Conservation (phyloP, 306 rosid species). For the Myrica gale region DNA sequence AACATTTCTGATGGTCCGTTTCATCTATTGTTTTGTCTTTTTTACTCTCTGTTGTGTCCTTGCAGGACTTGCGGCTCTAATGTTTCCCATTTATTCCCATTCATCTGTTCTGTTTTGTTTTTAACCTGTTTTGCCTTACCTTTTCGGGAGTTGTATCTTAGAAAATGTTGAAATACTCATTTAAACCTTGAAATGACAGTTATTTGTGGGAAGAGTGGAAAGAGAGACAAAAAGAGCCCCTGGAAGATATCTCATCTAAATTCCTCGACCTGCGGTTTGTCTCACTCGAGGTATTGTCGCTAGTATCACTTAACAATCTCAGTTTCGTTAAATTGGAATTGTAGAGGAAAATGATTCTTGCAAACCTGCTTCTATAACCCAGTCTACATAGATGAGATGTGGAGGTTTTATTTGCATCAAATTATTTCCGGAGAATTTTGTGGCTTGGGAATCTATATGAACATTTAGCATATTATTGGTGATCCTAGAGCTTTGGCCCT, state of each 20-base stretch:
- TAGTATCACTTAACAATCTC: neutral
- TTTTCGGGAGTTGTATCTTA: constrained; percentile 13
- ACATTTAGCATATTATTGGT: neutral
- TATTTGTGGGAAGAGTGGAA: constrained; percentile 96
- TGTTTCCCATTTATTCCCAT: neutral
- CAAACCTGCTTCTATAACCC: neutral
- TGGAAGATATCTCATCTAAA: constrained; percentile 56
- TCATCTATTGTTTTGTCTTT: neutral
- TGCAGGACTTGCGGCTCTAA: neutral
- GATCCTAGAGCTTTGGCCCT: neutral
- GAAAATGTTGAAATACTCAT: constrained; percentile 5
- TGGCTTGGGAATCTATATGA: neutral
- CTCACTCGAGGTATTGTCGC: constrained; percentile 66
- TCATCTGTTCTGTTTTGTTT: neutral
- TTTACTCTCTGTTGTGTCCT: neutral
- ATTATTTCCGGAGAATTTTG: neutral
- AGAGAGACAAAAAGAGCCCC: constrained; percentile 65
- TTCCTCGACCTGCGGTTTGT: constrained; percentile 77
- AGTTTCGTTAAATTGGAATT: neutral
- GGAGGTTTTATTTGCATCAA: neutral
- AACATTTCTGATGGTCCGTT: neutral
- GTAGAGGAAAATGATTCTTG: neutral
- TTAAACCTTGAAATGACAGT: constrained; percentile 44
- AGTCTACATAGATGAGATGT: neutral
- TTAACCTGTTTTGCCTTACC: constrained; percentile 1